A percentile compares a stretch with the other conserved stretches of the same genome.
Evolutionary conservation across 2,329 filamentous ascomycete genomes (phyloP).

Genomic region (Colletotrichum shisoi): DNA sequence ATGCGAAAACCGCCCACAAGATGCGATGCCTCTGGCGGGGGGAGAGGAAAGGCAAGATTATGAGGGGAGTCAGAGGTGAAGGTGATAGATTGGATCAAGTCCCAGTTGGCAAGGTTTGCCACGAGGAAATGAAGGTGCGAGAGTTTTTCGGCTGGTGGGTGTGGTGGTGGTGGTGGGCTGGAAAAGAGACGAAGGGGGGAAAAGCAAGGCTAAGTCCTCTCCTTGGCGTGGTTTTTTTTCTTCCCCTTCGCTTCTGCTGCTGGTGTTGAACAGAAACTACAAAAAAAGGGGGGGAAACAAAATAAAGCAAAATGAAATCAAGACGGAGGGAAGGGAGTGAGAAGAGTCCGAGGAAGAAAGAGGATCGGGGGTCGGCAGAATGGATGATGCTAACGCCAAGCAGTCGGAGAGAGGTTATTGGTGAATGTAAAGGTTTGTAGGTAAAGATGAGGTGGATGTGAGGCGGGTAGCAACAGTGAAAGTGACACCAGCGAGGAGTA

Average conservation of each 20-base stretch:
- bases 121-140: conserved; percentile 28
- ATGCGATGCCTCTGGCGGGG: conserved; percentile 1
- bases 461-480: conserved; percentile 1
- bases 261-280: conserved; percentile 7
- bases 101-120: conserved; percentile 34
- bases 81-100: conserved; percentile 8
- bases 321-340: not conserved
- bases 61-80: conserved; percentile 8
- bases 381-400: conserved; percentile 16
- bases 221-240: no score
- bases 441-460: not conserved
- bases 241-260: not conserved
- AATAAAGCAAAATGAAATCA: no score
- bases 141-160: conserved; percentile 17
- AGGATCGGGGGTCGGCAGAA: conserved; percentile 12
- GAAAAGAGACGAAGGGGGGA: not conserved
- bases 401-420: not conserved
- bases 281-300: no score
- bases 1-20: conserved; percentile 22
- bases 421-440: not conserved
- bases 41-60: conserved; percentile 18
- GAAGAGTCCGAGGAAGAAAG: not conserved
- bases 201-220: conserved; percentile 15
- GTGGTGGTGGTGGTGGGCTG: not conserved
- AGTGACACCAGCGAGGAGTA: not conserved